These are phyloP conservation scores for Apiotrichum gracile DNA, from an alignment of 1,284 basidiomycete genomes.

Conservation along the genomic window DNA sequence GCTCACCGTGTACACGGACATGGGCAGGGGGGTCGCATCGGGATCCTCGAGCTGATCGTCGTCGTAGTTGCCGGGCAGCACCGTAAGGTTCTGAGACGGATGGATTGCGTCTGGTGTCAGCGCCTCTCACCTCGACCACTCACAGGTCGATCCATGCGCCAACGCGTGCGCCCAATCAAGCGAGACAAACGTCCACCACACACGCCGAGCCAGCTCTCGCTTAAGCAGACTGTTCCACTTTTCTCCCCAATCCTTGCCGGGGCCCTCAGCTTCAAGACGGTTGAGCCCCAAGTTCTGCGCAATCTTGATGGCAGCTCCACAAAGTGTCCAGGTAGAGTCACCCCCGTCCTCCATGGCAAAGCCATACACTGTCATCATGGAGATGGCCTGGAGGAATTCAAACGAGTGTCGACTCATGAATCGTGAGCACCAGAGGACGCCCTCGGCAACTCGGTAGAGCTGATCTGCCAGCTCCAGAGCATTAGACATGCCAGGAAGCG, in stretches of 20 bases:
- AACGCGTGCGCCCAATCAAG: slow-evolving; percentile 24
- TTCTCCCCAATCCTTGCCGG: slow-evolving; percentile 12
- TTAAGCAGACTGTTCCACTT: slow-evolving; percentile 12
- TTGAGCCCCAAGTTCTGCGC: slow-evolving; percentile 24
- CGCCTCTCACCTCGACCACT: neutral
- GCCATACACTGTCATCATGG: slow-evolving; percentile 16
- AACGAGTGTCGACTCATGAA: slow-evolving; percentile 17
- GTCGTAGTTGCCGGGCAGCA: slow-evolving; percentile 18
- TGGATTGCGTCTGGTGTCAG: slow-evolving; percentile 14
- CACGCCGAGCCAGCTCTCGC: slow-evolving; percentile 18
- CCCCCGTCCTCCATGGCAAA: slow-evolving; percentile 14
- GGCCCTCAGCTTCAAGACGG: slow-evolving; percentile 18
- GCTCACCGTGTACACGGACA: slow-evolving; percentile 11
- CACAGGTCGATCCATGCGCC: slow-evolving; percentile 15
- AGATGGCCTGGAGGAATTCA: slow-evolving; percentile 18
- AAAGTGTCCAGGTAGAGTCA: slow-evolving; percentile 16
- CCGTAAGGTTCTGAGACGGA: slow-evolving; percentile 21
- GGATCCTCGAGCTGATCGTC: slow-evolving; percentile 17
- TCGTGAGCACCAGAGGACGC: slow-evolving; percentile 17
- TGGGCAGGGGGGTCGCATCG: slow-evolving; percentile 3
- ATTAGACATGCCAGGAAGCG: slow-evolving; percentile 7
- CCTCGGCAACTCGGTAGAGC: slow-evolving; percentile 16
- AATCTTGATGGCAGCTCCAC: slow-evolving; percentile 21
- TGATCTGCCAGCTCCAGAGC: slow-evolving; percentile 7
- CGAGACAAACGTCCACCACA: slow-evolving; percentile 25